Base-by-base conservation (phyloP, 2,329 filamentous ascomycete species). In the Macrophomina pseudophaseolina region DNA sequence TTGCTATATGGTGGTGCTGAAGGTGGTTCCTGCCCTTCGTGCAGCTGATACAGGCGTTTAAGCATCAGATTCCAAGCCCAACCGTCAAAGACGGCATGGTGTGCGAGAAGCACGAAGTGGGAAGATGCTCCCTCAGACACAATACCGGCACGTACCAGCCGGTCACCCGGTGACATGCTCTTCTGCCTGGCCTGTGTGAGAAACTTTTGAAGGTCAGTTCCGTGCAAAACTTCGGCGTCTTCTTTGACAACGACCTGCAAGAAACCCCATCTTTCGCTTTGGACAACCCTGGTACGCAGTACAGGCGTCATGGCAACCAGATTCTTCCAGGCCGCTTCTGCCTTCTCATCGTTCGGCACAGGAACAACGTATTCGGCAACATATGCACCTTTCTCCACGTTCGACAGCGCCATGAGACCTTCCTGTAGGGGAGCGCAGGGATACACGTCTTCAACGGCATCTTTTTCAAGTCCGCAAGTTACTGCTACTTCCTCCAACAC, bases 361-460 rank as follows among this genome's bases (percentile, higher is more conserved):
- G 44, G 60, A 28, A 64, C 48, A 11, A 64, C 33, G 28, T 32
- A 64, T 18, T 64, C 60, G 46, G 83, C 83, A 2, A 87, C 80
- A 48, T 87, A 88, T 0, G 83, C 81, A 49, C 84, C 84, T 40
- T 79, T 78, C 30, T 82, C 77, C 71, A 84, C 85, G 66, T 80
- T 79, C 2, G 85, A 84, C 5, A 87, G 72, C 0, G 84, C 83
- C 77, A 87, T 82, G 1, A 87, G 78, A 1, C 82, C 84, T 71
- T 86, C 84, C 67, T 88, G 85, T 1, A 86, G 75, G 0, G 84
- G 81, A 0, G 84, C 85, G 74, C 84, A 86, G 1, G 85, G 85
- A 64, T 86, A 87, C 0, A 85, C 73, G 67, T 88, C 85, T 58
- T 85, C 82, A n/a, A 80, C 69, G 23, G 72, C 68, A 0, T 49